Conservation (phyloP, 768 basidiomycete species). For the Trametes punicea region DNA sequence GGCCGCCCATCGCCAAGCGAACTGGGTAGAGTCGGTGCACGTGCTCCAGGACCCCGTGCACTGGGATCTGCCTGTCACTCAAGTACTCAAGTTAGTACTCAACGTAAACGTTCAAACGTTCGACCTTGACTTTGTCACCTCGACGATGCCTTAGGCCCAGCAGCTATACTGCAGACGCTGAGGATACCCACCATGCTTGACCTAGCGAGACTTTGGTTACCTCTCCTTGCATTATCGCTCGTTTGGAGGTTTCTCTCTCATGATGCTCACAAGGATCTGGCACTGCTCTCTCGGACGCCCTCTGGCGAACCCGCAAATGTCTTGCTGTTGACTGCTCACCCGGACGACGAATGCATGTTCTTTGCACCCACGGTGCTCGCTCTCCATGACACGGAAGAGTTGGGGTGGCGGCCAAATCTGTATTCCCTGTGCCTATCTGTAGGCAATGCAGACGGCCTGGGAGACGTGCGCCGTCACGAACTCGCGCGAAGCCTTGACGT, state of each 20-base stretch:
- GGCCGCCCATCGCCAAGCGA: no score
- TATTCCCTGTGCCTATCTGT: constrained; percentile 71
- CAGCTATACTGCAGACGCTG: no score
- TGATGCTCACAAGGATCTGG: constrained; percentile 3
- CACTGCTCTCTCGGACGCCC: not conserved
- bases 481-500: constrained; percentile 59
- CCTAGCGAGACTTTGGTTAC: not conserved
- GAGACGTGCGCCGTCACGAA: constrained; percentile 55
- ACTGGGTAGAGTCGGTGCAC: no score
- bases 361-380: constrained; percentile 81
- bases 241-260: constrained; percentile 1
- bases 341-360: constrained; percentile 94
- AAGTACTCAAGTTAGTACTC: no score
- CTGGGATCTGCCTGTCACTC: no score
- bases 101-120: no score
- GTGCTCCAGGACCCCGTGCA: no score
- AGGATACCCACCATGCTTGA: not conserved
- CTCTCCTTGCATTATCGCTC: not conserved
- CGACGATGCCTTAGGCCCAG: no score
- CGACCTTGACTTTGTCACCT: no score
- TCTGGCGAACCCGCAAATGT: constrained; percentile 28
- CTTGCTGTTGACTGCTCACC: constrained; percentile 85
- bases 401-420: constrained; percentile 32
- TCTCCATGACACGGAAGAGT: constrained; percentile 29
- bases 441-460: constrained; percentile 80